Base-by-base conservation (phyloP, 345 rosid genomes). In the Citrus inodora region DNA sequence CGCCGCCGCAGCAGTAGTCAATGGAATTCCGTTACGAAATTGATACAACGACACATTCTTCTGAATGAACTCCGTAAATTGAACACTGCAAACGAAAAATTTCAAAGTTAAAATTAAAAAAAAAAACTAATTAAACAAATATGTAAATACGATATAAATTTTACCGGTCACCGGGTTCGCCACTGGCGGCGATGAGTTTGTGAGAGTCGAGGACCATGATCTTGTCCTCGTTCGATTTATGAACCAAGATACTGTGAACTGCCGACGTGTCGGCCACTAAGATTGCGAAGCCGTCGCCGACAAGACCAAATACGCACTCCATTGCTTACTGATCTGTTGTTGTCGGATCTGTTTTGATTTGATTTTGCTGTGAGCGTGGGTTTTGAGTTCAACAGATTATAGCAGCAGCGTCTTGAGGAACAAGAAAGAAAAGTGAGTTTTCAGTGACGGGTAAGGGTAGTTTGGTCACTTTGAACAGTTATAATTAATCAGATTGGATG, bases 291-390 rank as follows among this genome's bases (percentile, higher is more conserved):
- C 92, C 99, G 78, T 90, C 77, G 13, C 99, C 99, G 9, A 94
- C 97, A 17, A 96, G 75, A 69, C 99, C 99, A 77, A 96, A 96
- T 11, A 92, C 97, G 68, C 97, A 96, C 89, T 96, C 98, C 99
- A 96, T 96, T 80, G 6, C 40, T 79, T 1, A 30, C 22, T 28
- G 37, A 51, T 78, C 75, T 55, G 37, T 60, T 74, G 53, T 16
- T 8, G 35, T 64, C 67, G 81, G 88, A 84, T 85, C 85, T 83
- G 75, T 24, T 69, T 46, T 19, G 37, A 67, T 28, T 21, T 28
- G 21, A 66, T 16, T 58, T 28, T 33, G 42, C 4, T 4, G 55
- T 14, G 61, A 22, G 32, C 33, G n/a, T 4, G 42, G 33, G 37
- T 9, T 73, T 17, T 7, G 27, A 33, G 55, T 73, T 25, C 10